phyloP scores from a whole-genome alignment of 768 basidiomycete genomes.

The Hebeloma cylindrosporum region DNA sequence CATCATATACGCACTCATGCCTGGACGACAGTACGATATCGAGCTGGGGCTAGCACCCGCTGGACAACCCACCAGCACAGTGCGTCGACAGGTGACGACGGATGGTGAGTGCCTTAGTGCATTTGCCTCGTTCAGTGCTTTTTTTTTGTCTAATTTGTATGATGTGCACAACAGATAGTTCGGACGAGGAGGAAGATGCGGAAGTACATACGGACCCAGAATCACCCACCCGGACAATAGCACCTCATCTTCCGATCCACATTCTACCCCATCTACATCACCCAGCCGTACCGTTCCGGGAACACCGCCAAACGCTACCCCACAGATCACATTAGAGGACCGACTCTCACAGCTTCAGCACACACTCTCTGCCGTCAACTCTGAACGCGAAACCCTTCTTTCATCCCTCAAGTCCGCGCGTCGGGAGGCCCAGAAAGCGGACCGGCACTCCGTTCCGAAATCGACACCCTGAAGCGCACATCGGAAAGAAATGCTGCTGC shows the following conservation, averaged over 20 bases:
- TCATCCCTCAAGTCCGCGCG: constrained; percentile 73
- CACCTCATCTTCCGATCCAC: constrained; percentile 33
- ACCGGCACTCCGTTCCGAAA: constrained; percentile 79
- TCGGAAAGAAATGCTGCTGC: constrained; percentile 75
- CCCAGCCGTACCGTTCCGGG: constrained; percentile 33
- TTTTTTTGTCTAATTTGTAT: constrained; percentile 11
- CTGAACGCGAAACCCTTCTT: constrained; percentile 69
- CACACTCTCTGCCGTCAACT: constrained; percentile 57
- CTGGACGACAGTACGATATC: constrained; percentile 88
- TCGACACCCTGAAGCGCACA: constrained; percentile 78
- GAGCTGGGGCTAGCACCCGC: constrained; percentile 74
- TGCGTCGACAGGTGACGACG: constrained; percentile 64
- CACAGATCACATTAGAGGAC: constrained; percentile 62
- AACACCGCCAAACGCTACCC: constrained; percentile 23
- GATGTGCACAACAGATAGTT: constrained; percentile 21
- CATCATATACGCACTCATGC: constrained; percentile 86
- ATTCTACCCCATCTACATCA: constrained; percentile 43
- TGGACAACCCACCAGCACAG: constrained; percentile 46
- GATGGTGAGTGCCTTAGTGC: constrained; percentile 43
- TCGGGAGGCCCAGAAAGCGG: constrained; percentile 80
- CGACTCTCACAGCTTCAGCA: constrained; percentile 64
- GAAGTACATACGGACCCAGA: constrained; percentile 37
- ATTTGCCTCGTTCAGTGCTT: too few relatives aligned
- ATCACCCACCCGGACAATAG: constrained; percentile 30
- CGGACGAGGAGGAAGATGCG: constrained; percentile 31